A percentile compares a stretch with the other conserved stretches of the same genome.
phyloP scores from a whole-genome alignment of 805 yeast species.

The Lachancea kluyveri region DNA sequence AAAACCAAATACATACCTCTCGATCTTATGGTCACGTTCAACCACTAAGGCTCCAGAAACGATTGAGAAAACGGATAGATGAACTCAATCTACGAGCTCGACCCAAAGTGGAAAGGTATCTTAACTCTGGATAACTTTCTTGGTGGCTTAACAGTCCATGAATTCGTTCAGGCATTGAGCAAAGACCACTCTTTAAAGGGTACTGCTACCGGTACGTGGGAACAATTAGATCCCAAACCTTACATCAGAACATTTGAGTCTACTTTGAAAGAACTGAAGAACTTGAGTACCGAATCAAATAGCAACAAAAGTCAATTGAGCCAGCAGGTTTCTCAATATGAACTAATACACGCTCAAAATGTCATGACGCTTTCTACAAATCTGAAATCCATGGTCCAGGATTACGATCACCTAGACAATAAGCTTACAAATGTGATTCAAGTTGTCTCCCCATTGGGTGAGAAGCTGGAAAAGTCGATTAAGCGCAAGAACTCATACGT shows the following conservation, averaged over 20 bases:
- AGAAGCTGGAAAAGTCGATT: conserved; percentile 58
- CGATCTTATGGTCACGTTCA: no score
- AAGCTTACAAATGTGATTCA: conserved; percentile 43
- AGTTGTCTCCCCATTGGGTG: conserved; percentile 64
- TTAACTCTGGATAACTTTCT: conserved; percentile 58
- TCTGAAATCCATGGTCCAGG: conserved; percentile 16
- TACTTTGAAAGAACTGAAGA: conserved; percentile 64
- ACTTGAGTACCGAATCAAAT: conserved; percentile 50
- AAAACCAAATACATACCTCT: no score
- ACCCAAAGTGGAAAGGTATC: conserved; percentile 52
- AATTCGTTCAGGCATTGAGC: conserved; percentile 74
- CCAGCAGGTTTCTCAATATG: conserved; percentile 51
- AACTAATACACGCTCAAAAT: conserved; percentile 60
- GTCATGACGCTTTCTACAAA: conserved; percentile 39
- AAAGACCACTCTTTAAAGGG: conserved; percentile 42
- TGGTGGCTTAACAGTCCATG: conserved; percentile 65
- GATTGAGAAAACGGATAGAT: no score
- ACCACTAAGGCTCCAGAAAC: no score
- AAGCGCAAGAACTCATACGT: conserved; percentile 67
- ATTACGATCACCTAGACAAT: conserved; percentile 24
- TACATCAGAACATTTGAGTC: conserved; percentile 90
- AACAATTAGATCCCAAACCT: conserved; percentile 78
- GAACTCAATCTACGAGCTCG: conserved; percentile 51
- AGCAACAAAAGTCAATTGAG: conserved; percentile 46
- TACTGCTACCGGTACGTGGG: conserved; percentile 11